Evolutionary conservation across 116 monocot species (phyloP).

Genomic region (Cymodocea nodosa): DNA sequence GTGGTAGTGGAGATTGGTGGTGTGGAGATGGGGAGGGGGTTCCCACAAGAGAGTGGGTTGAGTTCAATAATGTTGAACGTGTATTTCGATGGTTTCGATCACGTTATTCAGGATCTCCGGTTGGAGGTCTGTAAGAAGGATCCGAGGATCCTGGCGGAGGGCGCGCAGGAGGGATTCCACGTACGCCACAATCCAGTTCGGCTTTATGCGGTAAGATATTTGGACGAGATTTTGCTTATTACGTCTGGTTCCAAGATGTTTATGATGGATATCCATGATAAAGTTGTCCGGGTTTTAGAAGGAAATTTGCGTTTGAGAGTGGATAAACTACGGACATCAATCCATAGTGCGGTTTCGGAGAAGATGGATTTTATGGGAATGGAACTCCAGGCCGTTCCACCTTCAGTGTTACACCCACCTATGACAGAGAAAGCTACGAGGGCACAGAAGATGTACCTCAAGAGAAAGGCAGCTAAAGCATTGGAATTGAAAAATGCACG

Average conservation of each 20-base stretch:
- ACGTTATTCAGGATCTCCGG: conserved; percentile 38
- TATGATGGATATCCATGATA: conserved; percentile 46
- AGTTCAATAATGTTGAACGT: conserved; percentile 53
- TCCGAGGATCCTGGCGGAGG: conserved; percentile 19
- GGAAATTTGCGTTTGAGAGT: conserved; percentile 41
- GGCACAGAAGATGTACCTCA: conserved; percentile 81
- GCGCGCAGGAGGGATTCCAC: conserved; percentile 34
- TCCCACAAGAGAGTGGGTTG: conserved; percentile 67
- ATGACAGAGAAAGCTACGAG: conserved; percentile 89
- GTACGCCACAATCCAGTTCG: conserved; percentile 34
- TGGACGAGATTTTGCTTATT: conserved; percentile 76
- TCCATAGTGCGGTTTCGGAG: conserved; percentile 84
- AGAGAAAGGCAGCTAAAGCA: conserved; percentile 52
- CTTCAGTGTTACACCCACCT: conserved; percentile 63
- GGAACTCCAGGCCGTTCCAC: conserved; percentile 79
- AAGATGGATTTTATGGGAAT: conserved; percentile 80
- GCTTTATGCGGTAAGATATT: conserved; percentile 75
- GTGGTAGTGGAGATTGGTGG: conserved; percentile 63
- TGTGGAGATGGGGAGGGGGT: conserved; percentile 38
- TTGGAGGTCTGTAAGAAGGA: conserved; percentile 39
- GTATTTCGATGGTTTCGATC: conserved; percentile 62
- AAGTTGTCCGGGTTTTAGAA: conserved; percentile 47
- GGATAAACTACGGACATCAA: conserved; percentile 38
- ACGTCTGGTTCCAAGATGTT: conserved; percentile 78
- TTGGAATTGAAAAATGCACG: conserved; percentile 88